These are phyloP conservation scores for Schwanniomyces polymorphus DNA, from an alignment of 805 yeast species.

Conservation along the genomic window DNA sequence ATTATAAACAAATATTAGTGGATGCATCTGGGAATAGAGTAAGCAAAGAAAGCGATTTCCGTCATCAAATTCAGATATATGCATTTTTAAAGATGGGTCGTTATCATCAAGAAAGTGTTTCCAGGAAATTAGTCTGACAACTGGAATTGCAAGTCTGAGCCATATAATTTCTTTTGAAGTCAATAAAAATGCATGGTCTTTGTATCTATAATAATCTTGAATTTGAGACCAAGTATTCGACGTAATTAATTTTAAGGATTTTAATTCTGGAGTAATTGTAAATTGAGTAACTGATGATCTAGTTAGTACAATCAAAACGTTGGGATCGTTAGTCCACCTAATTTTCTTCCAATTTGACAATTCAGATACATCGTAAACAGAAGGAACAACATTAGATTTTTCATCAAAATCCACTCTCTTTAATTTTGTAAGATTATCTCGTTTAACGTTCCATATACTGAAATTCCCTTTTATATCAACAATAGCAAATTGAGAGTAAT, in stretches of 20 bases:
- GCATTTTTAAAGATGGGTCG: constrained; percentile 54
- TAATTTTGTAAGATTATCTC: neutral
- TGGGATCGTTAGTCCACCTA: constrained; percentile 39
- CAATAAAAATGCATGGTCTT: constrained; percentile 47
- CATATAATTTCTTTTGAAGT: constrained; percentile 69
- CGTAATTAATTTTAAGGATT: constrained; percentile 35
- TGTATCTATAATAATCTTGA: constrained; percentile 38
- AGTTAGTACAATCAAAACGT: constrained; percentile 31
- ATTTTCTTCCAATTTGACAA: constrained; percentile 57
- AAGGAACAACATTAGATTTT: neutral
- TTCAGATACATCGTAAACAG: constrained; percentile 46
- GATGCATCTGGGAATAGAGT: constrained; percentile 27
- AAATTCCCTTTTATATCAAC: constrained; percentile 58
- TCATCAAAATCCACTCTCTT: constrained; percentile 1
- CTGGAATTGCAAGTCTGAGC: constrained; percentile 29
- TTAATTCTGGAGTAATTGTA: constrained; percentile 16
- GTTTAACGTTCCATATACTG: constrained; percentile 32
- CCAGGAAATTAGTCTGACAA: constrained; percentile 65
- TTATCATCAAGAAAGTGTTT: constrained; percentile 59
- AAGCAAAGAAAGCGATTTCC: constrained; percentile 20
- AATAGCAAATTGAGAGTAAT: constrained; percentile 35
- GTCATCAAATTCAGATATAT: constrained; percentile 21
- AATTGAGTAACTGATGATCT: constrained; percentile 43
- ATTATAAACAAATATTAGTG: constrained; percentile 29
- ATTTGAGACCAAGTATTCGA: constrained; percentile 56